These are phyloP conservation scores for Streptanthus diversifolius DNA, from an alignment of 345 rosid species.

Conservation along the genomic window DNA sequence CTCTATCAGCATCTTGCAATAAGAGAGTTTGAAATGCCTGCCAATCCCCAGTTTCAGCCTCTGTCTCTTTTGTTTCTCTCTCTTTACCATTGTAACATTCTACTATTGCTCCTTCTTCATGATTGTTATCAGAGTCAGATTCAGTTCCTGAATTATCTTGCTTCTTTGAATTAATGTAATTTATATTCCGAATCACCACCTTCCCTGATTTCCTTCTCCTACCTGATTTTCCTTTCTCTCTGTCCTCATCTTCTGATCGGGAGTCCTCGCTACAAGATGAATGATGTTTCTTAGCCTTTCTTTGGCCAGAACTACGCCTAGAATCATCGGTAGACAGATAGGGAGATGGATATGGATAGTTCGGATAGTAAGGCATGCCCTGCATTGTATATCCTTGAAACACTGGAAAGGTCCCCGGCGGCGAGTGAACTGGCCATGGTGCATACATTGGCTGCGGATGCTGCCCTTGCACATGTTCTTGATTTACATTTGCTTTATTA, in stretches of 20 bases:
- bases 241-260: conserved; percentile 49
- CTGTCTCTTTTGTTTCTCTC: conserved; percentile 42
- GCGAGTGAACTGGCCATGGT: conserved; percentile 88
- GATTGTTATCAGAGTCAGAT: conserved; percentile 52
- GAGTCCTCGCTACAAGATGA: conserved; percentile 58
- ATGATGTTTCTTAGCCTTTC: conserved; percentile 53
- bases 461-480: conserved; percentile 68
- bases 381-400: conserved; percentile 89
- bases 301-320: conserved; percentile 49
- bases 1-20: conserved; percentile 77
- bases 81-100: conserved; percentile 39
- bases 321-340: conserved; percentile 65
- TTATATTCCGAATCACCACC: conserved; percentile 83
- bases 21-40: conserved; percentile 79
- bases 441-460: conserved; percentile 72
- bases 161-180: conserved; percentile 69
- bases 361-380: conserved; percentile 75
- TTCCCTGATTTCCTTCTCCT: conserved; percentile 63
- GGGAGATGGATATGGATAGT: conserved; percentile 63
- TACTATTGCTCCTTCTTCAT: conserved; percentile 43
- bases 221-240: conserved; percentile 50
- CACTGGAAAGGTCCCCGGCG: conserved; percentile 67
- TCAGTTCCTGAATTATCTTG: conserved; percentile 52
- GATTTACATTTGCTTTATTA: conserved; percentile 50
- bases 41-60: conserved; percentile 72